phyloP scores from a whole-genome alignment of 805 yeast genomes.

The Myxozyma mucilagina region DNA sequence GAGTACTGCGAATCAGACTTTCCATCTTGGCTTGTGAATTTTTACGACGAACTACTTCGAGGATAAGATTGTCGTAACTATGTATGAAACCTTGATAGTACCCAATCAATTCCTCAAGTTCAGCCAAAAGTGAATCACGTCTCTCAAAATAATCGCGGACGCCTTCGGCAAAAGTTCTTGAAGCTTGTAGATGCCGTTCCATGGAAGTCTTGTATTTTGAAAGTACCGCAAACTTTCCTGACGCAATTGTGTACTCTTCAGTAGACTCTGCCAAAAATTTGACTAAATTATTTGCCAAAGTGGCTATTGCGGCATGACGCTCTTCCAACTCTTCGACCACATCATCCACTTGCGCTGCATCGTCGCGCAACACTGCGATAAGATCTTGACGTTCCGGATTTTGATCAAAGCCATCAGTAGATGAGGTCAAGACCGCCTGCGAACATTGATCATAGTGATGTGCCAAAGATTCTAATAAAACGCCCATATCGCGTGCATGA shows the following conservation, averaged over 20 bases:
- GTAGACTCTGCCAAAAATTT: slow-evolving; percentile 17
- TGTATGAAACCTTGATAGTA: slow-evolving; percentile 54
- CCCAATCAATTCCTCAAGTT: slow-evolving; percentile 45
- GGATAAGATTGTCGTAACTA: slow-evolving; percentile 54
- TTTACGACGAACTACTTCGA: slow-evolving; percentile 56
- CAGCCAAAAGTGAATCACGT: slow-evolving; percentile 38
- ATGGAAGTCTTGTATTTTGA: neutral
- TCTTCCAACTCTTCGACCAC: slow-evolving; percentile 27
- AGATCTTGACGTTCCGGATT: slow-evolving; percentile 47
- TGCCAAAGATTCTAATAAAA: slow-evolving; percentile 67
- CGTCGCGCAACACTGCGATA: slow-evolving; percentile 51
- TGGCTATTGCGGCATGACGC: slow-evolving; percentile 19
- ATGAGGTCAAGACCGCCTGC: slow-evolving; percentile 43
- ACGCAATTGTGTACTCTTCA: neutral
- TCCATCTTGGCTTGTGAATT: slow-evolving; percentile 46
- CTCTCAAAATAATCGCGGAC: slow-evolving; percentile 34
- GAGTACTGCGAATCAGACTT: slow-evolving; percentile 46
- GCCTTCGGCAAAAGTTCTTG: slow-evolving; percentile 36
- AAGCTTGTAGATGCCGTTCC: slow-evolving; percentile 13
- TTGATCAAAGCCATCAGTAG: slow-evolving; percentile 35
- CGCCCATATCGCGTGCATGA: slow-evolving; percentile 67
- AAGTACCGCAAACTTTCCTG: neutral
- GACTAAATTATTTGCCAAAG: slow-evolving; percentile 2
- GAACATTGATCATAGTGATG: slow-evolving; percentile 80
- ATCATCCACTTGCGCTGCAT: slow-evolving; percentile 40